Conservation (phyloP, 1,284 basidiomycete species). For the Gymnopus androsaceus region DNA sequence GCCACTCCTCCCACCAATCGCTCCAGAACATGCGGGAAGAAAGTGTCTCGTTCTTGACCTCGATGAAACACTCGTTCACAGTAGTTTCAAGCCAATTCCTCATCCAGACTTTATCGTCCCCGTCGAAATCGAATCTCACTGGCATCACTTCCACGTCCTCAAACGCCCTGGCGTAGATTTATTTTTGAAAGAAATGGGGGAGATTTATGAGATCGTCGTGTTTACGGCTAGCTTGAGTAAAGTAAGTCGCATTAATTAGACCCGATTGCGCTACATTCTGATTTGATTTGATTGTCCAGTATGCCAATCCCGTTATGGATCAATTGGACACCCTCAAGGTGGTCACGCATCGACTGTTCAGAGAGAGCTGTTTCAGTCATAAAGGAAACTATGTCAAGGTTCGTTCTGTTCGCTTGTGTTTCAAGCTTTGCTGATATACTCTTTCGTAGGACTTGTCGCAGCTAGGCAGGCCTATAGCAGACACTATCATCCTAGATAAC, state of each 20-base stretch:
- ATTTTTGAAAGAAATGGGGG: slow-evolving; percentile 96
- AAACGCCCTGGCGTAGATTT: slow-evolving; percentile 98
- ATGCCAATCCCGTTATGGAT: slow-evolving; percentile 97
- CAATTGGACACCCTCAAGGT: slow-evolving; percentile 93
- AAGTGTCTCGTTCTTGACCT: slow-evolving; percentile 90
- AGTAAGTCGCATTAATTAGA: slow-evolving; percentile 43
- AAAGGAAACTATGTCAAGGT: slow-evolving; percentile 99
- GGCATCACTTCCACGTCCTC: slow-evolving; percentile 99
- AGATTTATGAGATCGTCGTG: slow-evolving; percentile 97
- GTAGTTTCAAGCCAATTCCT: slow-evolving; percentile 89
- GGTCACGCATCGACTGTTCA: slow-evolving; percentile 94
- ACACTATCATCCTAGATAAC: slow-evolving; percentile 98
- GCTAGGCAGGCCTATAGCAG: slow-evolving; percentile 88
- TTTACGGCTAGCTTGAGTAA: slow-evolving; percentile 98
- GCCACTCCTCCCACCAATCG: slow-evolving; percentile 75
- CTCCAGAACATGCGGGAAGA: slow-evolving; percentile 65
- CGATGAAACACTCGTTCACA: slow-evolving; percentile 89
- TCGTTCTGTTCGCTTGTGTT: slow-evolving; percentile 9
- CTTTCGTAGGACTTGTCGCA: slow-evolving; percentile 86
- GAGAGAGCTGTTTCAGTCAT: slow-evolving; percentile 99
- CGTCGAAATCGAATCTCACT: slow-evolving; percentile 97
- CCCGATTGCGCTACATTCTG: slow-evolving; percentile 7
- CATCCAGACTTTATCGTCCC: slow-evolving; percentile 98
- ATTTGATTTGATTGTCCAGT: slow-evolving; percentile 50
- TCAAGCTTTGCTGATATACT: slow-evolving; percentile 9